Evolutionary conservation across 305 asterid species (phyloP), one percentile per base, ranked within the genome.

Genomic region (Solanum hybrid): DNA sequence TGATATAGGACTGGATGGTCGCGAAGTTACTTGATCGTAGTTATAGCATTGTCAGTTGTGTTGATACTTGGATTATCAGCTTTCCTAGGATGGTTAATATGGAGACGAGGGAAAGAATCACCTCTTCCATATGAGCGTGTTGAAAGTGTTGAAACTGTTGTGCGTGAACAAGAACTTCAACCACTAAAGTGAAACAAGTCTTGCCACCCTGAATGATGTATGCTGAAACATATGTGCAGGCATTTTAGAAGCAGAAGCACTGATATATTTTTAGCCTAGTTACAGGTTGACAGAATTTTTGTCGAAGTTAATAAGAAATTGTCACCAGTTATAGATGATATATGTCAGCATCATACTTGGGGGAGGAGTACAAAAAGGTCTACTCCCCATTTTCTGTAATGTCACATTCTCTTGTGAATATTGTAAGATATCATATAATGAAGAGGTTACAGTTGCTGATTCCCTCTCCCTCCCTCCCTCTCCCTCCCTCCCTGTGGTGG

Each of bases 81-180:
- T 85, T 85, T 37, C 20, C 39, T 83, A 36, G 91, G 89, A 76
- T 89, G 89, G 91, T 85, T 89, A n/a, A 45, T 89, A 73, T 89
- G 89, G 91, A 85, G 68, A 38, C 87, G 70, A 27, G 79, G 89
- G 36, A 57, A 84, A 45, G 89, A 76, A 76, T 75, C 87, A 6
- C 79, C 78, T 70, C n/a, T 89, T 57, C 51, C 91, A 61, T 89
- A 89, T 86, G 88, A 89, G 78, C 91, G 86, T 45, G 91, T 89
- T 84, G 88, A 82, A 80, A 80, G 5, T 70, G 90, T 77, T 36
- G 83, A 20, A 33, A 79, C 79, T 32, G 27, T 57, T 32, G 77
- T 85, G 88, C 88, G 45, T 34, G 91, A 89, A 79, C 91, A 89
- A 89, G 91, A 89, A 85, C 91, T 89, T 45, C 91, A 89, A 34